A percentile compares a stretch with the other conserved stretches of the same genome.
Conservation (phyloP, 2,329 filamentous ascomycete genomes). For the Ophiobolus disseminans region DNA sequence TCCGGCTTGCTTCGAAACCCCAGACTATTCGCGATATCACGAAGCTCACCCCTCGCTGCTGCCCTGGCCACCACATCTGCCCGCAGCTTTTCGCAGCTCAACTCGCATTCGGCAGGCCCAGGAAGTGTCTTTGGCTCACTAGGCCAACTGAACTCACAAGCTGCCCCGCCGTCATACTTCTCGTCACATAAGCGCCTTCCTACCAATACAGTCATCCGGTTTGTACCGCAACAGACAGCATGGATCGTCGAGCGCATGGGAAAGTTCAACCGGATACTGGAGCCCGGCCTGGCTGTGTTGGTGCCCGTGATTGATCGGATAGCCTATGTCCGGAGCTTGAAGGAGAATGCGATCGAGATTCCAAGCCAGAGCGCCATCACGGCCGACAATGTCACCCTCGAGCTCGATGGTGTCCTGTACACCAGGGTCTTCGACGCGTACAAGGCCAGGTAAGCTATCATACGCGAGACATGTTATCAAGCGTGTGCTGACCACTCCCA, state of each 20-base stretch:
- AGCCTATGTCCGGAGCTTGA: conserved; percentile 96
- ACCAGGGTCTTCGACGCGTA: conserved; percentile 97
- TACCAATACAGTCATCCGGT: conserved; percentile 92
- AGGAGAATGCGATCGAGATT: conserved; percentile 95
- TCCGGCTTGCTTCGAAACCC: conserved; percentile 35
- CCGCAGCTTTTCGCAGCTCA: conserved; percentile 44
- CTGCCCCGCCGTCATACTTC: conserved; percentile 76
- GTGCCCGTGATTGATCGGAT: conserved; percentile 93
- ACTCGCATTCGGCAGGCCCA: conserved; percentile 34
- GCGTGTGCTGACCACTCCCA: conserved; percentile 50
- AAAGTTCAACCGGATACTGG: conserved; percentile 90
- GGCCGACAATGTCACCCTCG: conserved; percentile 95
- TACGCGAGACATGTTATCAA: neutral
- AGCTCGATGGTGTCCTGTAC: conserved; percentile 94
- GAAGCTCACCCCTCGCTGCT: conserved; percentile 28
- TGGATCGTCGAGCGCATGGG: conserved; percentile 99
- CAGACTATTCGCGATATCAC: conserved; percentile 20
- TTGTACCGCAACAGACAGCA: conserved; percentile 98
- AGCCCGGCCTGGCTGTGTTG: conserved; percentile 88
- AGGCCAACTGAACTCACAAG: conserved; percentile 30
- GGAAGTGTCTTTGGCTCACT: conserved; percentile 40
- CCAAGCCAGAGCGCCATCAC: conserved; percentile 98
- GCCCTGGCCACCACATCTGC: conserved; percentile 21
- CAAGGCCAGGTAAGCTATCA: conserved; percentile 79
- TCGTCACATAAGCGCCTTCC: conserved; percentile 71